Evolutionary conservation across 257 asterid species (phyloP).

Genomic region (Nicotiana attenuata): DNA sequence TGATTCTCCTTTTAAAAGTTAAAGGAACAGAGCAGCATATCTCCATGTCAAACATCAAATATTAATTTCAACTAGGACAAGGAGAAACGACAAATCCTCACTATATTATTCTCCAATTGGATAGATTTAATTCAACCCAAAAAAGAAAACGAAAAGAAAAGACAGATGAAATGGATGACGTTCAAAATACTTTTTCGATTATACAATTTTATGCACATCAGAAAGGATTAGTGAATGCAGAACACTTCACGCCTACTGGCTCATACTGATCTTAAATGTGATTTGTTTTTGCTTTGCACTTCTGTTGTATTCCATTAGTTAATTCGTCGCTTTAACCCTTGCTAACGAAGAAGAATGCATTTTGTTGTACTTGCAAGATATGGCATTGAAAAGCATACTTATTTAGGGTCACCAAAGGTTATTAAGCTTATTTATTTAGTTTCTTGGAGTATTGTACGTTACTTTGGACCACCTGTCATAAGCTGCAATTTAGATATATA

Average conservation of each 20-base stretch:
- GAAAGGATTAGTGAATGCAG: not conserved
- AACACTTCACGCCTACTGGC: not conserved
- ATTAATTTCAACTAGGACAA: slow-evolving; percentile 10
- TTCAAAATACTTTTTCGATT: no score
- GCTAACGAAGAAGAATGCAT: not conserved
- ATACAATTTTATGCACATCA: not conserved
- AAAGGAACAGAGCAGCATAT: slow-evolving; percentile 9
- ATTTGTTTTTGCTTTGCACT: not conserved
- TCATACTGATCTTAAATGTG: not conserved
- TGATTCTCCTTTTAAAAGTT: not conserved
- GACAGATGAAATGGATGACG: no score
- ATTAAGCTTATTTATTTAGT: slow-evolving; percentile 8
- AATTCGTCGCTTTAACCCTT: not conserved
- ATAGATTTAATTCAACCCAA: not conserved
- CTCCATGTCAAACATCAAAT: slow-evolving; percentile 6
- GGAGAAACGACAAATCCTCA: slow-evolving; percentile 13
- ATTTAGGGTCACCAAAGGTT: slow-evolving; percentile 45
- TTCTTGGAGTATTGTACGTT: not conserved
- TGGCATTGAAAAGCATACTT: slow-evolving; percentile 22
- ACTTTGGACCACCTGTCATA: not conserved
- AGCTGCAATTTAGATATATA: not conserved
- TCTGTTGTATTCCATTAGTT: not conserved
- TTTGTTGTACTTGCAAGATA: slow-evolving; percentile 24
- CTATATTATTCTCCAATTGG: slow-evolving; percentile 7
- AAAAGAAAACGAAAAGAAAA: not conserved